These are phyloP conservation scores for Amyloporia xantha DNA, from an alignment of 768 basidiomycete species.

Conservation along the genomic window DNA sequence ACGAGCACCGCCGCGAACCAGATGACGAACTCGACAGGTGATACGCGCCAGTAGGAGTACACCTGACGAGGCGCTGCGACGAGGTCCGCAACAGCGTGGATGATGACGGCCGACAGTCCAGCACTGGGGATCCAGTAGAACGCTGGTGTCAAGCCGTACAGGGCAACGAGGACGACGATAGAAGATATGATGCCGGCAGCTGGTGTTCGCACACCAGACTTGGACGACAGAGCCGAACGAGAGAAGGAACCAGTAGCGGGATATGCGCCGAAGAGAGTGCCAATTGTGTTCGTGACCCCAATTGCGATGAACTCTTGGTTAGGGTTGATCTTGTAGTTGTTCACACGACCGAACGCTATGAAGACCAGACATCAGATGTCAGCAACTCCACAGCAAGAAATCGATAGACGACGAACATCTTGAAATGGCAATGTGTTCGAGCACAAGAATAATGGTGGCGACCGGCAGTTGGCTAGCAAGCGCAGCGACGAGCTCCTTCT, in stretches of 20 bases:
- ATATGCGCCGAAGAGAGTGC: constrained; percentile 86
- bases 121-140: constrained; percentile 88
- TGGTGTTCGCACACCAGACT: constrained; percentile 96
- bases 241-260: constrained; percentile 99
- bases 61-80: constrained; percentile 80
- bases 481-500: constrained; percentile 48
- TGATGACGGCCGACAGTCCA: constrained; percentile 87
- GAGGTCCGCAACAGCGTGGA: constrained; percentile 85
- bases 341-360: constrained; percentile 86
- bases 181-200: constrained; percentile 81
- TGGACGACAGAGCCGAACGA: constrained; percentile 92
- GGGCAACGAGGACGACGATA: constrained; percentile 83
- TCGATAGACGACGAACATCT: constrained; percentile 63
- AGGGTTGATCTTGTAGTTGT: constrained; percentile 90
- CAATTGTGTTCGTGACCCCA: constrained; percentile 92
- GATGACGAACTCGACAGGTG: constrained; percentile 88
- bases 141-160: constrained; percentile 90
- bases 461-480: constrained; percentile 74
- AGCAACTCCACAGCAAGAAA: background rate
- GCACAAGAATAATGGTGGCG: constrained; percentile 80
- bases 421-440: constrained; percentile 97
- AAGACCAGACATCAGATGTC: background rate
- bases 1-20: constrained; percentile 83
- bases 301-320: constrained; percentile 96
- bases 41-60: constrained; percentile 89